Conservation (phyloP, 352 stramenopile species). For the Globisporangium splendens region DNA sequence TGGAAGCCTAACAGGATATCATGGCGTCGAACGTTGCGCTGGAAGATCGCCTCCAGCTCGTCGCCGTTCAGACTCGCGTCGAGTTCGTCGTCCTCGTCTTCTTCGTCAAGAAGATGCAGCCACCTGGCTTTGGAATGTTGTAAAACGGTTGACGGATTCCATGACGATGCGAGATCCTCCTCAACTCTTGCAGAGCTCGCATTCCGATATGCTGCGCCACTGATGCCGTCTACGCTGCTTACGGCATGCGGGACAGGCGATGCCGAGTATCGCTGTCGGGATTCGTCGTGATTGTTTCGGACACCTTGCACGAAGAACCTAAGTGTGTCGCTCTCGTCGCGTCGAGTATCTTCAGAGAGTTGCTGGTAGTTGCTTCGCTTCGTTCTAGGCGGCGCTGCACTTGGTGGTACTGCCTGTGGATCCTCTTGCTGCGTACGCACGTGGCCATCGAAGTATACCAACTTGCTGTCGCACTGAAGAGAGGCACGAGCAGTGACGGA, state of each 20-base stretch:
- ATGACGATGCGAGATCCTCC: constrained; percentile 1
- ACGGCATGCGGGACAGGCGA: too few relatives aligned
- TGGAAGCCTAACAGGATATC: constrained; percentile 60
- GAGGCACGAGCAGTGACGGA: constrained; percentile 12
- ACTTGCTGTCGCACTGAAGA: constrained; percentile 47
- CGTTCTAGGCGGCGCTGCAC: neutral
- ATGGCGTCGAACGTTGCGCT: constrained; percentile 54
- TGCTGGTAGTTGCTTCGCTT: too few relatives aligned
- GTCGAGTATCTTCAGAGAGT: too few relatives aligned
- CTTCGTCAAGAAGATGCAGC: neutral
- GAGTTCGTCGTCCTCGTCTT: constrained; percentile 3
- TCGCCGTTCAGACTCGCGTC: constrained; percentile 33
- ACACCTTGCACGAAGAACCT: constrained; percentile 36
- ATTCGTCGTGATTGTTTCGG: neutral
- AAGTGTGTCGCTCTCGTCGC: constrained; percentile 23
- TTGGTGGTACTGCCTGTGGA: neutral
- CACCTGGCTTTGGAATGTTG: neutral
- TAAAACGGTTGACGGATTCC: neutral
- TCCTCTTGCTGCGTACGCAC: constrained; percentile 8
- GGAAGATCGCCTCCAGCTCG: constrained; percentile 54
- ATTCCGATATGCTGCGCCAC: constrained; percentile 4
- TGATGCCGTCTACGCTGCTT: too few relatives aligned
- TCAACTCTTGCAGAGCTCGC: too few relatives aligned
- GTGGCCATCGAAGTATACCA: constrained; percentile 51
- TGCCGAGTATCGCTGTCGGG: too few relatives aligned